phyloP scores from a whole-genome alignment of 208 protist genomes.

The Acanthamoeba triangularis region DNA sequence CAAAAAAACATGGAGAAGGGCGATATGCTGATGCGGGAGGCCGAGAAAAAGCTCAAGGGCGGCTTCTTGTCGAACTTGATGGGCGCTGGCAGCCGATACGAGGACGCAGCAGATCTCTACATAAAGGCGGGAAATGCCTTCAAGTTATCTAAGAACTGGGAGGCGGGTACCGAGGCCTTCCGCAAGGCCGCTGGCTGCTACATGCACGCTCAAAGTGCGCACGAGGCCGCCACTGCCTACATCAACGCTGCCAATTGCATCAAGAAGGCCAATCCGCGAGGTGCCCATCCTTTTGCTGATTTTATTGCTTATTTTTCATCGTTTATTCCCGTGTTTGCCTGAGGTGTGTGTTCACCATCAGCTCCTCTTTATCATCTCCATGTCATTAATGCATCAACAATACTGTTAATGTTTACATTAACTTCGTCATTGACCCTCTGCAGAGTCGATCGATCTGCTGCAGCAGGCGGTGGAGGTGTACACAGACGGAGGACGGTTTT shows the following conservation, averaged over 20 bases:
- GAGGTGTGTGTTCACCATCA: too few species aligned
- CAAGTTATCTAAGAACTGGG: conserved; percentile 87
- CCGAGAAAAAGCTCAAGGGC: conserved; percentile 87
- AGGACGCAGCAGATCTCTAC: conserved; percentile 88
- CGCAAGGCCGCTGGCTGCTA: conserved; percentile 82
- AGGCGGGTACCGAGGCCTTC: conserved; percentile 85
- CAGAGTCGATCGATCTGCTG: conserved; percentile 78
- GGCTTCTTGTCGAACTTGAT: conserved; percentile 73
- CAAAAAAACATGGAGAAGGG: conserved; percentile 78
- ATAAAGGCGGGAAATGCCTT: conserved; percentile 88
- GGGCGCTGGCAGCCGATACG: conserved; percentile 78
- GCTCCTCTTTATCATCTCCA: not conserved
- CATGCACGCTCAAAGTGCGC: conserved; percentile 76
- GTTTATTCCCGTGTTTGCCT: too few species aligned
- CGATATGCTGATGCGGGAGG: conserved; percentile 84
- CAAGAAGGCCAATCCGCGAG: conserved; percentile 82
- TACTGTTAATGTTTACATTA: not conserved
- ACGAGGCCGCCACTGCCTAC: conserved; percentile 84
- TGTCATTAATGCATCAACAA: not conserved
- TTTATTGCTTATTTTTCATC: conserved; percentile 7
- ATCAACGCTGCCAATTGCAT: conserved; percentile 83
- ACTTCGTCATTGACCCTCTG: too few species aligned
- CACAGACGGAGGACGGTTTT: conserved; percentile 86
- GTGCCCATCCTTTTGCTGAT: not conserved
- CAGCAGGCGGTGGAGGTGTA: conserved; percentile 85